These are phyloP conservation scores for Podospora bellae-mahoneyi DNA, from an alignment of 495 filamentous ascomycete genomes.

Conservation along the genomic window DNA sequence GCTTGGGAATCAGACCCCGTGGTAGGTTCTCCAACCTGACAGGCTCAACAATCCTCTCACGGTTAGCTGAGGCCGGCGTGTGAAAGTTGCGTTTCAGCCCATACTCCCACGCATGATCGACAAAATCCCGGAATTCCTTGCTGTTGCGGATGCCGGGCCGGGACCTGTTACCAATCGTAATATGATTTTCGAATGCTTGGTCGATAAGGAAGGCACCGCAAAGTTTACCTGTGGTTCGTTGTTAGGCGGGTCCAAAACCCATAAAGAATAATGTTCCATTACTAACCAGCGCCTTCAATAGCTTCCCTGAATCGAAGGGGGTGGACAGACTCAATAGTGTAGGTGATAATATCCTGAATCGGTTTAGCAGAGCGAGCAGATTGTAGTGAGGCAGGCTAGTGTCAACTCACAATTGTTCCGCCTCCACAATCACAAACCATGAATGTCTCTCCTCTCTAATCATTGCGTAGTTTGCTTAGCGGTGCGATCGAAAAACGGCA, in stretches of 20 bases:
- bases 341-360: slow-evolving; percentile 7
- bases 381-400: no score
- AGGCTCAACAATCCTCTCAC: neutral
- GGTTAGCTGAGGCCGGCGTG: neutral
- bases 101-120: neutral
- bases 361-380: neutral
- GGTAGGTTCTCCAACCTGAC: neutral
- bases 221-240: neutral
- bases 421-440: slow-evolving; percentile 10
- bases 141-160: neutral
- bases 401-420: slow-evolving; percentile 6
- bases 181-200: slow-evolving; percentile 6
- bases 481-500: no score
- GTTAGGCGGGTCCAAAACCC: neutral
- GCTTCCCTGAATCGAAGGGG: neutral
- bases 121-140: neutral
- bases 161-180: neutral
- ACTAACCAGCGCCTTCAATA: neutral
- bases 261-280: neutral
- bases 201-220: slow-evolving; percentile 9
- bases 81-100: neutral
- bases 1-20: neutral
- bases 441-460: slow-evolving; percentile 8
- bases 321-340: neutral
- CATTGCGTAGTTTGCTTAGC: no score